A percentile compares a stretch with the other conserved stretches of the same genome.
phyloP scores from a whole-genome alignment of 495 filamentous ascomycete species.

The Parmelia sp. region DNA sequence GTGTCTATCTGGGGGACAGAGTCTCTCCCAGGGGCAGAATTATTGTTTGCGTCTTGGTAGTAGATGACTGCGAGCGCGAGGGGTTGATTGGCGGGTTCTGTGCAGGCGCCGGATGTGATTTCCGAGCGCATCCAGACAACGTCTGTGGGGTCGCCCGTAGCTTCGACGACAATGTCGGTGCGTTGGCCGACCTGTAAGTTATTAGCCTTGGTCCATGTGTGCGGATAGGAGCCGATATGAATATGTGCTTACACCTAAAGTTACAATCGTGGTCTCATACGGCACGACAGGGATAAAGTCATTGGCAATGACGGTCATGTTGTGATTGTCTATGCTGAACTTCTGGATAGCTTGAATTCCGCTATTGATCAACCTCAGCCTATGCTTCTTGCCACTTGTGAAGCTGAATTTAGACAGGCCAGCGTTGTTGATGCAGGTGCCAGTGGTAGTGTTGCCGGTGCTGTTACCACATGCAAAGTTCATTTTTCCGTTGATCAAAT shows the following conservation, averaged over 20 bases:
- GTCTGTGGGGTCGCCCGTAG: slow-evolving; percentile 27
- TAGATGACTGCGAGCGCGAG: slow-evolving; percentile 34
- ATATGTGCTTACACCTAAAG: not conserved
- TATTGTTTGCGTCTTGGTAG: slow-evolving; percentile 34
- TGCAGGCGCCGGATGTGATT: slow-evolving; percentile 19
- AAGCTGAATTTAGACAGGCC: slow-evolving; percentile 30
- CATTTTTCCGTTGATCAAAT: slow-evolving; percentile 36
- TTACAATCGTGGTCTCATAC: slow-evolving; percentile 25
- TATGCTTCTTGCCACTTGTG: slow-evolving; percentile 38
- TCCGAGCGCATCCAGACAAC: slow-evolving; percentile 37
- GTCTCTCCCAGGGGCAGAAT: slow-evolving; percentile 18
- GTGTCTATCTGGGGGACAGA: slow-evolving; percentile 18
- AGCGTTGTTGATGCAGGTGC: slow-evolving; percentile 31
- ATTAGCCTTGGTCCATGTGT: not conserved
- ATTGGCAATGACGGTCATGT: slow-evolving; percentile 36
- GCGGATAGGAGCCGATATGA: not conserved
- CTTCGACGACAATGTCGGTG: slow-evolving; percentile 36
- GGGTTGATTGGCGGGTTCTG: slow-evolving; percentile 24
- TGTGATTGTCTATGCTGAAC: slow-evolving; percentile 38
- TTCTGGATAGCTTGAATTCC: slow-evolving; percentile 40
- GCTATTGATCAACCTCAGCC: slow-evolving; percentile 51
- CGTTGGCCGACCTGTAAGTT: slow-evolving; percentile 34
- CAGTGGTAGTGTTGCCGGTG: not conserved
- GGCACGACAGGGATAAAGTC: slow-evolving; percentile 39
- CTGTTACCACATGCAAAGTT: slow-evolving; percentile 18